phyloP scores from a whole-genome alignment of 352 stramenopile species.

The Globisporangium recalcitrans region DNA sequence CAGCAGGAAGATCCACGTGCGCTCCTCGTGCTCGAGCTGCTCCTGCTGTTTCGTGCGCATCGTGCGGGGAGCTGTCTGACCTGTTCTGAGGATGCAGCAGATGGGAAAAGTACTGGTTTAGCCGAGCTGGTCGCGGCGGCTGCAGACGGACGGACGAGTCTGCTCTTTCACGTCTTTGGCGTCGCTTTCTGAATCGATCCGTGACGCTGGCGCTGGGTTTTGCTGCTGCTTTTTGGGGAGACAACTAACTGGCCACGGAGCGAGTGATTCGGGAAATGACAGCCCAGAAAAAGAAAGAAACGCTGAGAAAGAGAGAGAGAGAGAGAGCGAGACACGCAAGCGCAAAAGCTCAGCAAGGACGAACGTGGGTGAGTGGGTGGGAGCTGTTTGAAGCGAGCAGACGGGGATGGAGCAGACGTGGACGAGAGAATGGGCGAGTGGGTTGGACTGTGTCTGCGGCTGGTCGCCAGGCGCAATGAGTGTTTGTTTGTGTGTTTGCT shows the following conservation, averaged over 20 bases:
- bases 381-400: constrained; percentile 14
- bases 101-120: neutral
- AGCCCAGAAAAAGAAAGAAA: constrained; percentile 6
- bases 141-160: neutral
- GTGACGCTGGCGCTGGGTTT: neutral
- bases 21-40: constrained; percentile 16
- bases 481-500: neutral
- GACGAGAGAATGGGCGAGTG: constrained; percentile 10
- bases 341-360: neutral
- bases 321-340: constrained; percentile 7
- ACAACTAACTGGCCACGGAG: constrained; percentile 2
- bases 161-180: neutral
- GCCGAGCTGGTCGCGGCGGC: neutral
- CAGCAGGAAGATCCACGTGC: constrained; percentile 21
- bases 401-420: constrained; percentile 6
- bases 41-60: constrained; percentile 20
- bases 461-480: neutral
- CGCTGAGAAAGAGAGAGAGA: neutral
- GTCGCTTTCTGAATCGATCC: too few relatives aligned
- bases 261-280: constrained; percentile 15
- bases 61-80: constrained; percentile 4
- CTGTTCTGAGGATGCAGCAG: constrained; percentile 9
- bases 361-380: neutral
- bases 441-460: constrained; percentile 1
- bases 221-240: neutral